phyloP scores from a whole-genome alignment of 2,329 filamentous ascomycete genomes.

The Nemania bipapillata region DNA sequence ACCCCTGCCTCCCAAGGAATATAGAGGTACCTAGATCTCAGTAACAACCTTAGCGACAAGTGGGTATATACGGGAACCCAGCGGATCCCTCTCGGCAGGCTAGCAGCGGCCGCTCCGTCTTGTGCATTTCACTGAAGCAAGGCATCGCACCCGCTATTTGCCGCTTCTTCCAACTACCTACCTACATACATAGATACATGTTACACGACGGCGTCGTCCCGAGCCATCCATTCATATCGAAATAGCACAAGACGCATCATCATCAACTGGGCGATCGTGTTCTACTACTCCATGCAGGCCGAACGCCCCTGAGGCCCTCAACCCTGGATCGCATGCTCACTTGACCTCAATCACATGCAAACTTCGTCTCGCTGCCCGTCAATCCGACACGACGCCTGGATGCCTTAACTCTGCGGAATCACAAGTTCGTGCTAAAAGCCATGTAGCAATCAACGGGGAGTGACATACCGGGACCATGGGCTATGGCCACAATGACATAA shows the following conservation, averaged over 20 bases:
- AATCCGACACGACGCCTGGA: slow-evolving; percentile 9
- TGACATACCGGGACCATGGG: neutral
- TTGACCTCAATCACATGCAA: slow-evolving; percentile 37
- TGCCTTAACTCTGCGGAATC: slow-evolving; percentile 9
- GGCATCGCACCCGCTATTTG: slow-evolving; percentile 22
- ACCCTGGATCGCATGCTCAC: slow-evolving; percentile 31
- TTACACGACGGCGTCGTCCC: slow-evolving; percentile 5
- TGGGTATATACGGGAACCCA: neutral
- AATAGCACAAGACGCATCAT: slow-evolving; percentile 20
- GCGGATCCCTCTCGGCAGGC: slow-evolving; percentile 26
- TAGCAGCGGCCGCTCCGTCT: slow-evolving; percentile 40
- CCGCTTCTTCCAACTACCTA: slow-evolving; percentile 18
- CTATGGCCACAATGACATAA: slow-evolving; percentile 18
- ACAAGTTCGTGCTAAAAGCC: neutral
- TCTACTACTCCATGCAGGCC: slow-evolving; percentile 22
- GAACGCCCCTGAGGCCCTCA: slow-evolving; percentile 13
- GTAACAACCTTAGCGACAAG: no score
- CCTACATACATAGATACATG: neutral
- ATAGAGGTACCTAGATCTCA: neutral
- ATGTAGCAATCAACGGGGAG: neutral
- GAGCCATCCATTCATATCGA: slow-evolving; percentile 3
- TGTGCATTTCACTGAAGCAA: slow-evolving; percentile 6
- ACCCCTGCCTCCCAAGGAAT: neutral
- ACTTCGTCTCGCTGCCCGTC: slow-evolving; percentile 17
- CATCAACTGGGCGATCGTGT: slow-evolving; percentile 15